Evolutionary conservation across 2,329 filamentous ascomycete species (phyloP).

Genomic region (Venturia aucupariae): DNA sequence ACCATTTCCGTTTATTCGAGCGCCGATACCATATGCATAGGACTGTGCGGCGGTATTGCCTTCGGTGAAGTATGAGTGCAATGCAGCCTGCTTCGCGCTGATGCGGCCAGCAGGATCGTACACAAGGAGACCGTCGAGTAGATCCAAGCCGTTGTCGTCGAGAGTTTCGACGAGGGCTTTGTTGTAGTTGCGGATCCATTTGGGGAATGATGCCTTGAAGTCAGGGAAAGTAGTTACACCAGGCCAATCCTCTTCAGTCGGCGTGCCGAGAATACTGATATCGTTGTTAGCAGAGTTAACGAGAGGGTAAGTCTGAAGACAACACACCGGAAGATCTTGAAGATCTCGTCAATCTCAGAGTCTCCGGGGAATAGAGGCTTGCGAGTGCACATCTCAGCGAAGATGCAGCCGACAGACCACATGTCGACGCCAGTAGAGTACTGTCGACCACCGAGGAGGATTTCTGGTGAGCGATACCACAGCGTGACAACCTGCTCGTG

Average conservation of each 20-base stretch:
- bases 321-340: constrained; percentile 80
- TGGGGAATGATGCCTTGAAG: constrained; percentile 86
- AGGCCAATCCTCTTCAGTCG: constrained; percentile 73
- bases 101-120: constrained; percentile 83
- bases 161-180: constrained; percentile 57
- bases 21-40: constrained; percentile 4
- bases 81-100: constrained; percentile 78
- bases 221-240: constrained; percentile 92
- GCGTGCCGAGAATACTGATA: constrained; percentile 63
- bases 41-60: constrained; percentile 2
- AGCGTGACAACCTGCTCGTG: constrained; percentile 65
- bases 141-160: constrained; percentile 61
- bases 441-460: constrained; percentile 79
- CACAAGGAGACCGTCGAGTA: constrained; percentile 63
- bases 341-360: constrained; percentile 88
- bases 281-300: neutral
- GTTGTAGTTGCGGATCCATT: constrained; percentile 68
- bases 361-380: constrained; percentile 90
- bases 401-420: constrained; percentile 93
- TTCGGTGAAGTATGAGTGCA: constrained; percentile 66
- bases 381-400: constrained; percentile 91
- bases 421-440: constrained; percentile 94
- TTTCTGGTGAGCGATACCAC: constrained; percentile 88
- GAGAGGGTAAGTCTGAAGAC: constrained; percentile 24
- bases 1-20: constrained; percentile 3